phyloP scores from a whole-genome alignment of 768 basidiomycete species.

The Termitomyces sp. region DNA sequence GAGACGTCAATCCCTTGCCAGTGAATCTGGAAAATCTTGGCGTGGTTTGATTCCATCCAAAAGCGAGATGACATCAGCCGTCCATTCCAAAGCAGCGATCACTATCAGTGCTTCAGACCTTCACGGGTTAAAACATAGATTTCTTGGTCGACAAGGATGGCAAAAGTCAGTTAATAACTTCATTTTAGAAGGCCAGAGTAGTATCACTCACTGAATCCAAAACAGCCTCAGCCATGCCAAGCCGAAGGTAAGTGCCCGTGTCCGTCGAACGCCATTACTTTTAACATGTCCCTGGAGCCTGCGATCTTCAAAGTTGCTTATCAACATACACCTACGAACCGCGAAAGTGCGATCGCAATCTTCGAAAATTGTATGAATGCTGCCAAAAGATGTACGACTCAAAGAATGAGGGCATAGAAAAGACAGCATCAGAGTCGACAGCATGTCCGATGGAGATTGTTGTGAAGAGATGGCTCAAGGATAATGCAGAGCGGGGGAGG shows the following conservation, averaged over 20 bases:
- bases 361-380: constrained; percentile 12
- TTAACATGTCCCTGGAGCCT: constrained; percentile 2
- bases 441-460: constrained; percentile 12
- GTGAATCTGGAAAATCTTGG: too few species aligned
- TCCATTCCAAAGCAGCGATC: not conserved
- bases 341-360: too few species aligned
- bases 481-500: not conserved
- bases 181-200: not conserved
- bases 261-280: not conserved
- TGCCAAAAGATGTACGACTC: constrained; percentile 13
- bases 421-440: constrained; percentile 3
- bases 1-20: not conserved
- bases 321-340: constrained; percentile 7
- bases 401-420: not conserved
- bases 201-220: not conserved
- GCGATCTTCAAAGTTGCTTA: constrained; percentile 14
- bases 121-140: not conserved
- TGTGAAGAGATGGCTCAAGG: constrained; percentile 13
- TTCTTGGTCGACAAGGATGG: not conserved
- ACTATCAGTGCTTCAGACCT: not conserved
- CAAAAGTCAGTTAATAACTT: not conserved
- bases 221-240: not conserved
- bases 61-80: constrained; percentile 4
- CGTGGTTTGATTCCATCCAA: too few species aligned
- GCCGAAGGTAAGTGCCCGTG: not conserved